Base-by-base conservation (phyloP, 805 yeast species). In the Sungouiella thailandica region DNA sequence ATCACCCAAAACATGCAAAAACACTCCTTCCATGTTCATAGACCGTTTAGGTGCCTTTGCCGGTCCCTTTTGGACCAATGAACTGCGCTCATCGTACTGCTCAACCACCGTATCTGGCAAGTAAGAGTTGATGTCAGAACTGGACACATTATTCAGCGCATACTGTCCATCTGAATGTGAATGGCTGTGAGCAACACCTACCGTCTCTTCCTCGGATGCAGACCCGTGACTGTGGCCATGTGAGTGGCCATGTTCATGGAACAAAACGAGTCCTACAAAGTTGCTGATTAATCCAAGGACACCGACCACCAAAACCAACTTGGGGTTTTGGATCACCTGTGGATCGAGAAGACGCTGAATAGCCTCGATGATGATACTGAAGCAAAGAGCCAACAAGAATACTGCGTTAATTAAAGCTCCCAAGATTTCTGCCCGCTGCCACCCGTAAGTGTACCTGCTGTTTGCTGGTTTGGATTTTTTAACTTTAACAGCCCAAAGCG, bases 21-120 rank as follows among this genome's bases (percentile, higher is more conserved):
- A 93, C 3, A 90, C 97, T 43, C 98, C 98, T 50, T 86, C 89
- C 97, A 90, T 90, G 60, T 93, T 90, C 66, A 90, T 67, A n/a
- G 96, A 84, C 53, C 74, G 77, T 29, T 39, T 41, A 41, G 39
- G 31, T 9, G 26, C 31, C 12, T 46, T 34, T 27, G 39, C 32
- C 8, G 38, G 39, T 11, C 28, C 35, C n/a, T 47, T 39, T 5
- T 44, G 37, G 28, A 44, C 42, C 37, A 69, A 57, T 13, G 65
- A 55, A 7, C 63, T 52, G 34, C 49, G 48, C 44, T 72, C 76
- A 32, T 57, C 56, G 31, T 55, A 57, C 25, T 64, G 52, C 11
- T 58, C 63, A 20, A 74, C 76, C 14, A 73, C 68, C 22, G 54
- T 58, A 29, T 65, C 74, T 0, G 79, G 79, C 39, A 74, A 52